These are phyloP conservation scores for Verticillium isaacii DNA, from an alignment of 2,329 filamentous ascomycete species.

Conservation along the genomic window DNA sequence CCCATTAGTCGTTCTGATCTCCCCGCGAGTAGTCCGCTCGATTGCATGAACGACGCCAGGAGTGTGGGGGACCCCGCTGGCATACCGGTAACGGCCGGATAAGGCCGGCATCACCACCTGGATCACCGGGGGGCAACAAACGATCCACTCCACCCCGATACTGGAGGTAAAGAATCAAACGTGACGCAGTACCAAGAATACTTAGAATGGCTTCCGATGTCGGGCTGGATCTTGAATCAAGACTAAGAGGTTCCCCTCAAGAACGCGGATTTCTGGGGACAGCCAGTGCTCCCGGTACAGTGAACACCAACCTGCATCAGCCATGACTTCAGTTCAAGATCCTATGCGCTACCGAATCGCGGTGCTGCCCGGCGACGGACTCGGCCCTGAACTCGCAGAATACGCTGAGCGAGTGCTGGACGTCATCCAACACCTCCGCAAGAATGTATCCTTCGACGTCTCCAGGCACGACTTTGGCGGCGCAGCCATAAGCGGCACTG, in stretches of 20 bases:
- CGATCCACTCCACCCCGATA: background rate
- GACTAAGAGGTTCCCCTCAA: background rate
- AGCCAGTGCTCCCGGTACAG: too few species aligned
- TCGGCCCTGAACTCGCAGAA: conserved; percentile 7
- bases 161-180: too few species aligned
- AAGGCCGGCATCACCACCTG: background rate
- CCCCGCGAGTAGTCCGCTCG: too few species aligned
- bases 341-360: background rate
- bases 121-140: background rate
- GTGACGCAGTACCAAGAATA: background rate
- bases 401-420: conserved; percentile 3
- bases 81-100: background rate
- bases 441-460: conserved; percentile 7
- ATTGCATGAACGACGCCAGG: too few species aligned
- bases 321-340: background rate
- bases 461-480: conserved; percentile 3
- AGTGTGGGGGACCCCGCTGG: background rate
- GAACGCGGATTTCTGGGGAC: background rate
- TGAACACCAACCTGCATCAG: background rate
- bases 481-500: background rate
- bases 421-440: conserved; percentile 6
- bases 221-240: background rate
- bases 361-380: conserved; percentile 10
- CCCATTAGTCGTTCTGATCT: too few species aligned
- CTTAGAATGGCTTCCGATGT: background rate